A percentile compares a stretch with the other conserved stretches of the same genome.
Evolutionary conservation across 2,329 filamentous ascomycete species (phyloP).

Genomic region (Botrytis elliptica): DNA sequence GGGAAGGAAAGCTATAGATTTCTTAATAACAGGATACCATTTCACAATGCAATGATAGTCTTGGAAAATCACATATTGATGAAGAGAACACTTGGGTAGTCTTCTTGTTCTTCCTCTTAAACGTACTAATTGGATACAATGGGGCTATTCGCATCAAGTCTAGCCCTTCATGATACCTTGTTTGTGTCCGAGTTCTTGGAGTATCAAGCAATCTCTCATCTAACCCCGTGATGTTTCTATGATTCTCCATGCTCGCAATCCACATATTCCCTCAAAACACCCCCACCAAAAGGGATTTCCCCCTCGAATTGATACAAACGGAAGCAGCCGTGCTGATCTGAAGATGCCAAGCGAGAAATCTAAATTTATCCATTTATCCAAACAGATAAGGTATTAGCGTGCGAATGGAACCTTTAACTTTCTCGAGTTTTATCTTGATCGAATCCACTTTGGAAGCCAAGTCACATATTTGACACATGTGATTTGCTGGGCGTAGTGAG

Average conservation of each 20-base stretch:
- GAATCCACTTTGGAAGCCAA: no score
- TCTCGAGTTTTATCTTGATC: neutral
- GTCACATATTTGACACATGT: neutral
- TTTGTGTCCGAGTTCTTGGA: neutral
- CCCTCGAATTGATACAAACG: neutral
- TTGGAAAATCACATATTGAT: neutral
- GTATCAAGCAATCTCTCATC: neutral
- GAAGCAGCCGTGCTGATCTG: neutral
- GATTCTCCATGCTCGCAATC: neutral
- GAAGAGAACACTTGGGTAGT: neutral
- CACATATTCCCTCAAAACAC: neutral
- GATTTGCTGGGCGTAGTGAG: neutral
- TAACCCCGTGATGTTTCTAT: neutral
- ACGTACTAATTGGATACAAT: neutral
- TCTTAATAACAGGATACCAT: slow-evolving; percentile 16
- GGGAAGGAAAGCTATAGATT: slow-evolving; percentile 7
- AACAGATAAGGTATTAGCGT: slow-evolving; percentile 6
- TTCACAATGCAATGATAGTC: slow-evolving; percentile 8
- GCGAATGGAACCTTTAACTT: neutral
- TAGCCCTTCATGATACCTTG: neutral
- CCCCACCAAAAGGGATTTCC: neutral
- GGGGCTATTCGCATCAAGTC: neutral
- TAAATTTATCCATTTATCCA: slow-evolving; percentile 8
- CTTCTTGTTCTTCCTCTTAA: neutral
- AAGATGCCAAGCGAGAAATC: slow-evolving; percentile 1